Evolutionary conservation across 148 eudicot genomes (phyloP).

Genomic region (Agrostemma githago): DNA sequence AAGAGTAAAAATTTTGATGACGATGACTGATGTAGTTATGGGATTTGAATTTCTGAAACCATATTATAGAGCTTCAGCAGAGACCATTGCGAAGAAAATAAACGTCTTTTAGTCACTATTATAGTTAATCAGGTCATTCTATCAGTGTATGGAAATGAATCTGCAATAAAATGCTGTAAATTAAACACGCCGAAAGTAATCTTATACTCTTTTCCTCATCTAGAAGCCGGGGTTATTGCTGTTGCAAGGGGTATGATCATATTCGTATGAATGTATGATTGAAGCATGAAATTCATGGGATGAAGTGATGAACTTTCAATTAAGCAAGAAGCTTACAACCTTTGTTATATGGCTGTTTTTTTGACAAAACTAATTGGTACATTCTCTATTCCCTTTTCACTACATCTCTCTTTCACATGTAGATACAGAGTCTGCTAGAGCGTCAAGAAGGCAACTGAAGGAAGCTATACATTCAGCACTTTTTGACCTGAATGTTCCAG

Average conservation of each 20-base stretch:
- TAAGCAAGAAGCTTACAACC: background rate
- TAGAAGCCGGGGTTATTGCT: background rate
- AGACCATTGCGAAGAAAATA: too few species aligned
- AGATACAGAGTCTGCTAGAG: slow-evolving; percentile 72
- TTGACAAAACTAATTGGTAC: background rate
- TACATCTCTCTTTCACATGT: slow-evolving; percentile 15
- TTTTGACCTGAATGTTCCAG: slow-evolving; percentile 86
- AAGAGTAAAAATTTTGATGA: background rate
- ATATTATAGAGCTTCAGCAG: background rate
- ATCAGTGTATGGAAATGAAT: background rate
- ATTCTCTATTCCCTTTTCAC: background rate
- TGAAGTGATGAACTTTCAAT: background rate
- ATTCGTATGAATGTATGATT: background rate
- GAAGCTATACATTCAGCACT: slow-evolving; percentile 71
- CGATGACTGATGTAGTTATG: background rate
- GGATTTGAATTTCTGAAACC: background rate
- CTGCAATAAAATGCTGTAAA: background rate
- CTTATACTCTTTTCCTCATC: background rate
- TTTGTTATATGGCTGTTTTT: background rate
- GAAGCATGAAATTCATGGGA: background rate
- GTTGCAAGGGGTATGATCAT: background rate
- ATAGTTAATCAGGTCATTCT: too few species aligned
- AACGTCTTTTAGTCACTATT: too few species aligned
- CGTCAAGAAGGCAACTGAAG: slow-evolving; percentile 70
- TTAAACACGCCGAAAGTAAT: background rate